Evolutionary conservation across 306 rosid genomes (phyloP), one percentile per base, ranked within the genome.

Genomic region (Ormosia emarginata): DNA sequence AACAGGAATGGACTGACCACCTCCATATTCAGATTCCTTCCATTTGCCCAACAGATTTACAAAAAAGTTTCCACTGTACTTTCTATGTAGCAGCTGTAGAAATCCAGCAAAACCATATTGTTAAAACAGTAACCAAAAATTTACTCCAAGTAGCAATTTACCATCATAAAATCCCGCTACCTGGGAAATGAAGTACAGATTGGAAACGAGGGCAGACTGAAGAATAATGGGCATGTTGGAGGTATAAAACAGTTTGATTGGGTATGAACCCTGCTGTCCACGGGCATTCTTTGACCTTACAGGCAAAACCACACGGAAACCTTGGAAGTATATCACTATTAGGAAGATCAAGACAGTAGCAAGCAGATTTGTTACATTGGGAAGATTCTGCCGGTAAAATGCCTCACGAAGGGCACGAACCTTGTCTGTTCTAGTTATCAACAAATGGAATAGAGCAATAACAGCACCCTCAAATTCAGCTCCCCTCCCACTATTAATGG

Each of bases 21-120:
- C 90, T 66, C 95, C 92, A 85, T 94, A 92, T 82, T 94, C 98
- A 53, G 98, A 90, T 14, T 94, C 97, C 93, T 92, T 94, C 98
- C 98, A 94, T 72, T 86, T 92, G 15, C 97, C 98, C 91, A 94
- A 89, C 56, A 94, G 90, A 84, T 94, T 93, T 33, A 92, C 97
- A 9, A 94, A 81, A 82, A 94, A 91, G 79, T 94, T 94, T 79
- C 98, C 97, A 24, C 94, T 82, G 90, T 85, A 94, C 84, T 80
- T 92, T 56, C 97, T 89, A 88, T 94, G 90, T 36, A 94, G 93
- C 79, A 94, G 85, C 97, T 94, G 91, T 39, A 61, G 49, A 81
- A 29, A 34, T 32, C 63, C 71, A 67, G 10, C 29, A 74, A 74
- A 5, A 47, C 53, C 52, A 57, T 36, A 68, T 40, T 73, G 67